phyloP scores from a whole-genome alignment of 352 stramenopile species.

The Phytophthora fragariae region DNA sequence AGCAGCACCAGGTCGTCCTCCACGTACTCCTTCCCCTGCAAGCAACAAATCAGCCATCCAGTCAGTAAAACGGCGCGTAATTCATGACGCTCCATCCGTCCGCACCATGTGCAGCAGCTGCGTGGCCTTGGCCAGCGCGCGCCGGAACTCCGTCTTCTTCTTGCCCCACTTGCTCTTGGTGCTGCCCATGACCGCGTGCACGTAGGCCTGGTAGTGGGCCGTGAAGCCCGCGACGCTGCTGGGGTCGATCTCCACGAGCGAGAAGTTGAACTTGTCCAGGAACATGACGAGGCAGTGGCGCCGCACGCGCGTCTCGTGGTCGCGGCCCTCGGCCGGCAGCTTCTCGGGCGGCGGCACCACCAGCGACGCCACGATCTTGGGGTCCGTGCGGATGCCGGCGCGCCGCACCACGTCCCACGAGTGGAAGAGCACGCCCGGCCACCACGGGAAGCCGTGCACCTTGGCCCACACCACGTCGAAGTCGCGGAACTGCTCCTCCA shows the following conservation, averaged over 20 bases:
- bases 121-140: constrained; percentile 44
- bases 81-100: too few relatives aligned
- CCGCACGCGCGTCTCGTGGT: constrained; percentile 33
- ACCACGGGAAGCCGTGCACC: constrained; percentile 75
- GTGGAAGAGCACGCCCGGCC: constrained; percentile 80
- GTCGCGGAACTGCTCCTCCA: constrained; percentile 69
- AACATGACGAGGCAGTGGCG: constrained; percentile 66
- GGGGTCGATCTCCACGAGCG: constrained; percentile 47
- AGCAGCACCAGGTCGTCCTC: constrained; percentile 49
- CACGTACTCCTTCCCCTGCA: constrained; percentile 39
- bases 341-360: constrained; percentile 50
- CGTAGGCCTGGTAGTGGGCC: constrained; percentile 53
- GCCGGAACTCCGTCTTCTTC: constrained; percentile 46
- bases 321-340: constrained; percentile 26
- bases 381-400: constrained; percentile 50
- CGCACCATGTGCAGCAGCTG: constrained; percentile 60
- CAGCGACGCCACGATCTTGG: constrained; percentile 42
- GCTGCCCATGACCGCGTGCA: constrained; percentile 38
- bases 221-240: constrained; percentile 57
- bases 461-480: constrained; percentile 86
- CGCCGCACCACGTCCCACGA: constrained; percentile 59
- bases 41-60: background rate
- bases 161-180: constrained; percentile 21
- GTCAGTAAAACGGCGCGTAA: too few relatives aligned
- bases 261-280: constrained; percentile 74